Conservation (phyloP, 257 asterid species). For the Vinca minor region DNA sequence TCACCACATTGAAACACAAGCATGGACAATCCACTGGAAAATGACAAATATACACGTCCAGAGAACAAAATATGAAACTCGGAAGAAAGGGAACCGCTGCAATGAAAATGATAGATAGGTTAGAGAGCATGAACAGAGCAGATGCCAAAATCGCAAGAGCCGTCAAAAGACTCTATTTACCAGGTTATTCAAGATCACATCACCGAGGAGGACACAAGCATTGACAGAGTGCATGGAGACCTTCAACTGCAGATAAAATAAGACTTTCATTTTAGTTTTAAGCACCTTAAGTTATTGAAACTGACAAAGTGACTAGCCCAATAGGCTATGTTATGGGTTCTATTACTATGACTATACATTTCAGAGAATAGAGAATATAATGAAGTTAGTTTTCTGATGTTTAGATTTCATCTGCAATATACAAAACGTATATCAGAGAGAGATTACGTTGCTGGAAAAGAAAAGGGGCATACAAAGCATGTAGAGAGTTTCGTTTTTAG, state of each 20-base stretch:
- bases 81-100: conserved; percentile 85
- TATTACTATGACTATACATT: not conserved
- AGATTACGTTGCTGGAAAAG: not conserved
- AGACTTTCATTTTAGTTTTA: not conserved
- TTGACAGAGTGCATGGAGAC: conserved; percentile 66
- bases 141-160: conserved; percentile 2
- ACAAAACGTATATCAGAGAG: no score
- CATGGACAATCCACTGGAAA: conserved; percentile 86
- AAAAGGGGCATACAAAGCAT: not conserved
- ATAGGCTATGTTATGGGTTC: not conserved
- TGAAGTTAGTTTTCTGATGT: not conserved
- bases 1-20: conserved; percentile 51
- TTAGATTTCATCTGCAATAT: not conserved
- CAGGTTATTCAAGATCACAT: conserved; percentile 49
- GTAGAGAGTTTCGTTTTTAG: not conserved
- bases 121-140: conserved; percentile 7
- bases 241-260: conserved; percentile 38
- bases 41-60: conserved; percentile 57
- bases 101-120: conserved; percentile 20
- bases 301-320: not conserved
- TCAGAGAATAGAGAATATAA: not conserved
- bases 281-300: not conserved
- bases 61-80: conserved; percentile 65
- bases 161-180: conserved; percentile 27
- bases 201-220: conserved; percentile 61